Conservation (phyloP, 768 basidiomycete genomes). For the Mycena alexandri region DNA sequence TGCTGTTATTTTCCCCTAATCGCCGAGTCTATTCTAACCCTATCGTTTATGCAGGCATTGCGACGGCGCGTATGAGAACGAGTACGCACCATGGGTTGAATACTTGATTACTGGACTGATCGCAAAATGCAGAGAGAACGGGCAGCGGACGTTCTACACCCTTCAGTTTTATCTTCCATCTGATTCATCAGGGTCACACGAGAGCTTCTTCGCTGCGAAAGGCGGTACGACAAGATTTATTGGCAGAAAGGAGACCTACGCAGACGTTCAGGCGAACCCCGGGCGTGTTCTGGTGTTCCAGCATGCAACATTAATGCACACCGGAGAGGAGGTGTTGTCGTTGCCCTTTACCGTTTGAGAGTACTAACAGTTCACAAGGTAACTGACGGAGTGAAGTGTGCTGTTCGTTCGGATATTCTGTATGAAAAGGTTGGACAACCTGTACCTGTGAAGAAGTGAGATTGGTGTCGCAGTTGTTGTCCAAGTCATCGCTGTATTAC, state of each 20-base stretch:
- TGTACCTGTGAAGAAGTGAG: slow-evolving; percentile 1
- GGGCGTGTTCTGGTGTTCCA: slow-evolving; percentile 35
- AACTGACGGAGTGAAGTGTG: slow-evolving; percentile 29
- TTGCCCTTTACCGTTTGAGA: not conserved
- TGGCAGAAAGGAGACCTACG: slow-evolving; percentile 9
- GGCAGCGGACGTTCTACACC: slow-evolving; percentile 35
- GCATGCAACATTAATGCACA: slow-evolving; percentile 29
- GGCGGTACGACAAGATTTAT: slow-evolving; percentile 34
- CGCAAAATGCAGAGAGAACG: slow-evolving; percentile 10
- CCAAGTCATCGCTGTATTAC: no score
- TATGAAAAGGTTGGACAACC: slow-evolving; percentile 31
- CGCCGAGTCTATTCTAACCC: no score
- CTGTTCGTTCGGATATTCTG: slow-evolving; percentile 32
- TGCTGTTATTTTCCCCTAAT: no score
- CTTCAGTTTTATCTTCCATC: slow-evolving; percentile 37
- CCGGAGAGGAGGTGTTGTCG: slow-evolving; percentile 32
- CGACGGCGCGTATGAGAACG: slow-evolving; percentile 25
- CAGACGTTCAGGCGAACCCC: slow-evolving; percentile 28
- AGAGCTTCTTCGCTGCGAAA: slow-evolving; percentile 24
- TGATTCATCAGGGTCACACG: slow-evolving; percentile 26
- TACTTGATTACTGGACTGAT: not conserved
- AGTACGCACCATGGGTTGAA: slow-evolving; percentile 12
- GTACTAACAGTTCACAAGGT: slow-evolving; percentile 7
- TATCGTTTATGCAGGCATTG: not conserved
- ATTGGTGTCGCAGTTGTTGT: no score